Percentiles rank a stretch among this genome's conserved stretches.
Evolutionary conservation across 768 basidiomycete species (phyloP).

Genomic region (Guyanaporus albipodus): DNA sequence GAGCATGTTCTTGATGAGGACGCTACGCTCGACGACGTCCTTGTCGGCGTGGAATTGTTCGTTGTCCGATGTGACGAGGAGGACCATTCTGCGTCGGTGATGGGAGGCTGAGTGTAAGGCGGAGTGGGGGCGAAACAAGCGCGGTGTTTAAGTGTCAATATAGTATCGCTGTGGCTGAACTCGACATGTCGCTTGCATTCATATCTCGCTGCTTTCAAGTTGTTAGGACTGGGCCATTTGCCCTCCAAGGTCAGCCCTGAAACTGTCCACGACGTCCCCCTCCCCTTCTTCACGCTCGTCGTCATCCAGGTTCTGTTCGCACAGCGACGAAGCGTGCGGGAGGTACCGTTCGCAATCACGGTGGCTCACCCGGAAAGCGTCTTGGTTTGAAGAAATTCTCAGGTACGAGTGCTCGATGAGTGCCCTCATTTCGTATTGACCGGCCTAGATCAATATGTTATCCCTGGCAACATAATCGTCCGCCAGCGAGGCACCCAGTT

Average conservation of each 20-base stretch:
- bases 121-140: neutral
- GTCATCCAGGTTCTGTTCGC: slow-evolving; percentile 65
- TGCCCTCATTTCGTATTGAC: slow-evolving; percentile 7
- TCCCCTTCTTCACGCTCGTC: neutral
- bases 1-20: slow-evolving; percentile 99
- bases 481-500: slow-evolving; percentile 91
- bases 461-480: slow-evolving; percentile 94
- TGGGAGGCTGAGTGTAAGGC: slow-evolving; percentile 9
- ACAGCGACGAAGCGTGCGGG: slow-evolving; percentile 97
- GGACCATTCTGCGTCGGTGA: slow-evolving; percentile 66
- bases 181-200: slow-evolving; percentile 26
- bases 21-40: slow-evolving; percentile 91
- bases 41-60: slow-evolving; percentile 92
- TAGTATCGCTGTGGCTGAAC: slow-evolving; percentile 14
- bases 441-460: slow-evolving; percentile 75
- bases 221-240: slow-evolving; percentile 46
- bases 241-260: slow-evolving; percentile 32
- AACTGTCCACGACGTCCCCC: neutral
- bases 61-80: slow-evolving; percentile 91
- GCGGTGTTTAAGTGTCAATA: slow-evolving; percentile 4
- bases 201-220: slow-evolving; percentile 41
- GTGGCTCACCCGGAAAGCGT: slow-evolving; percentile 89
- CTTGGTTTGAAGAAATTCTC: slow-evolving; percentile 96
- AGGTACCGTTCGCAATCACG: slow-evolving; percentile 89
- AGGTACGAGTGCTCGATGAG: slow-evolving; percentile 45